Percentiles rank a stretch among this genome's conserved stretches.
phyloP scores from a whole-genome alignment of 257 asterid species.

The Jasminum sambac region DNA sequence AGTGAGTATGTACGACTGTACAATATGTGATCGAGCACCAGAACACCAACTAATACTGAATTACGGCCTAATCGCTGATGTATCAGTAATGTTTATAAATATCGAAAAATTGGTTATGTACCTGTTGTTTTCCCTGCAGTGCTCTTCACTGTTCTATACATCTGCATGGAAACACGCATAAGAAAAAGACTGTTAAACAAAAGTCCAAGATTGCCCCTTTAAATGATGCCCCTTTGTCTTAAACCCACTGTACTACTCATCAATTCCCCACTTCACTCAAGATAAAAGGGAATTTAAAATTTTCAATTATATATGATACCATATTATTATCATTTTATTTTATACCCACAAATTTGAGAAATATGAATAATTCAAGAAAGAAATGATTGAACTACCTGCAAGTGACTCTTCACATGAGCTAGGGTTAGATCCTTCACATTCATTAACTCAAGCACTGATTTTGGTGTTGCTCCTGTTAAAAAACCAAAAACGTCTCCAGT shows the following conservation, averaged over 20 bases:
- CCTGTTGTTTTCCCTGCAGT: constrained; percentile 78
- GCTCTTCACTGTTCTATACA: constrained; percentile 98
- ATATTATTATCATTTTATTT: background rate
- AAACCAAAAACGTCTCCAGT: background rate
- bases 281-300: background rate
- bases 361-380: constrained; percentile 1
- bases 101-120: constrained; percentile 33
- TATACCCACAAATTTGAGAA: background rate
- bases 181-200: constrained; percentile 14
- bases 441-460: constrained; percentile 87
- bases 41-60: no score
- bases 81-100: background rate
- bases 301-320: no score
- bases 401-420: constrained; percentile 92
- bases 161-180: constrained; percentile 61
- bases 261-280: constrained; percentile 26
- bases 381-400: constrained; percentile 54
- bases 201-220: constrained; percentile 36
- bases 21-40: no score
- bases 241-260: constrained; percentile 36
- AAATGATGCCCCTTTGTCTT: constrained; percentile 63
- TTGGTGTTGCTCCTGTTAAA: constrained; percentile 82
- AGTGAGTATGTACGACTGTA: no score
- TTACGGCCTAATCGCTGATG: no score
- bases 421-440: constrained; percentile 92